Percentiles rank a stretch among this genome's conserved stretches.
Conservation (phyloP, 495 filamentous ascomycete genomes). For the Talaromyces trachyspermus region DNA sequence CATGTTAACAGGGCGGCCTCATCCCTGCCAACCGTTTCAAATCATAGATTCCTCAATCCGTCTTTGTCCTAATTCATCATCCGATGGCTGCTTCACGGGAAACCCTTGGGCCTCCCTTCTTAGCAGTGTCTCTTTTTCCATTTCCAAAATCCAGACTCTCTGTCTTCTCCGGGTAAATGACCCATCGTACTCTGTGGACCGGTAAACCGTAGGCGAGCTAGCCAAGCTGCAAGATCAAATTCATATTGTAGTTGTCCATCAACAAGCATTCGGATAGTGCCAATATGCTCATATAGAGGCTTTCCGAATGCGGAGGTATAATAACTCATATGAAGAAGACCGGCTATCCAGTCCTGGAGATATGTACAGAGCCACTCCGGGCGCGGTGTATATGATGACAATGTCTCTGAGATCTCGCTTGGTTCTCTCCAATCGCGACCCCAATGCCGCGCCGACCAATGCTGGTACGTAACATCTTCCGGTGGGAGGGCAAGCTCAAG, state of each 20-base stretch:
- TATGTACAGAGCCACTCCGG: conserved; percentile 5
- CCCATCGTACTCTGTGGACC: neutral
- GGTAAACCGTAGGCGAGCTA: conserved; percentile 5
- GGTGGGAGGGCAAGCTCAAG: conserved; percentile 3
- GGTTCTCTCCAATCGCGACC: neutral
- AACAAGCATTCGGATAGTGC: conserved; percentile 9
- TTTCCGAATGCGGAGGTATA: conserved; percentile 1
- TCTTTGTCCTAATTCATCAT: neutral
- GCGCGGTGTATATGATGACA: conserved; percentile 2
- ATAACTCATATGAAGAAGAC: conserved; percentile 6
- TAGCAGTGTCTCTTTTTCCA: conserved; percentile 11
- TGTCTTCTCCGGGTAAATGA: neutral
- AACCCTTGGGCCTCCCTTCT: conserved; percentile 2
- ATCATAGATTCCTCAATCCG: neutral
- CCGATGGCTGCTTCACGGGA: neutral
- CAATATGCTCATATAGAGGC: conserved; percentile 13
- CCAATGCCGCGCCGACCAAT: neutral
- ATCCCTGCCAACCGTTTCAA: too few relatives aligned
- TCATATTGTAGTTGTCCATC: conserved; percentile 5
- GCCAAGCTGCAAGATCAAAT: conserved; percentile 4
- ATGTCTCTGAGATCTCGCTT: neutral
- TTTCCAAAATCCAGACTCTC: conserved; percentile 1
- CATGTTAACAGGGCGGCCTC: too few relatives aligned
- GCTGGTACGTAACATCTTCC: neutral
- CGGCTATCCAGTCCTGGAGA: neutral